Base-by-base conservation (phyloP, 2,329 filamentous ascomycete species). In the Emericellopsis cladophorae region DNA sequence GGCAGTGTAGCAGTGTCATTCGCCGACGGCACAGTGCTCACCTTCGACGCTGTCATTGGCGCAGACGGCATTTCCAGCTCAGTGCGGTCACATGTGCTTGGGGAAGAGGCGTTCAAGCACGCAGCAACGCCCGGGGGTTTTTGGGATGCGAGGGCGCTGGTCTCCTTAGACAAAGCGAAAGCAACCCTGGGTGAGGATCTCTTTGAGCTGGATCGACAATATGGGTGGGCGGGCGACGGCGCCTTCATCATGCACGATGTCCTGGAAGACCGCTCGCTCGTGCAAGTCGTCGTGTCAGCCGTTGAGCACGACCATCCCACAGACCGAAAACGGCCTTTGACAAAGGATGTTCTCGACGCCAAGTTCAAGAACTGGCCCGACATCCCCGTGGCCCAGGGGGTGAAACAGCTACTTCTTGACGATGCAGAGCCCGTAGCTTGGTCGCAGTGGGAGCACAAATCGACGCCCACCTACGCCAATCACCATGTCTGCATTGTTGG, bases 401-500 rank as follows among this genome's bases (percentile, higher is more conserved):
- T 38, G n/a, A 29, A 22, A 24, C 45, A 45, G 44, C 41, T 44
- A 8, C 10, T 48, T 5, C 37, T 46, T 7, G 29, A 47, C 7
- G 24, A 39, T 15, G 12, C 29, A 8, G 33, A 42, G 10, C 36
- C 35, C n/a, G 34, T 34, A 11, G 5, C 10, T 0, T 46, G 44
- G 31, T 46, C 39, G 0, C 39, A 47, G 34, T 45, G 40, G 41
- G 45, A 49, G 16, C 42, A 46, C 26, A 45, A 45, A n/a, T 24
- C 24, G 18, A 47, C 40, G 6, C 35, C 39, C 9, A 46, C 45
- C 4, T 51, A 49, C n/a, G 36, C 41, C 39, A 36, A 44, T 1
- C 45, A 45, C 1, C 44, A 44, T 2, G 41, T 50, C 1, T 52
- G 51, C 26, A 45, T 54, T 9, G 45, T 53, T 2, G 50, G 51